Conservation (phyloP, 257 asterid species). For the Thymus mandschuricus region DNA sequence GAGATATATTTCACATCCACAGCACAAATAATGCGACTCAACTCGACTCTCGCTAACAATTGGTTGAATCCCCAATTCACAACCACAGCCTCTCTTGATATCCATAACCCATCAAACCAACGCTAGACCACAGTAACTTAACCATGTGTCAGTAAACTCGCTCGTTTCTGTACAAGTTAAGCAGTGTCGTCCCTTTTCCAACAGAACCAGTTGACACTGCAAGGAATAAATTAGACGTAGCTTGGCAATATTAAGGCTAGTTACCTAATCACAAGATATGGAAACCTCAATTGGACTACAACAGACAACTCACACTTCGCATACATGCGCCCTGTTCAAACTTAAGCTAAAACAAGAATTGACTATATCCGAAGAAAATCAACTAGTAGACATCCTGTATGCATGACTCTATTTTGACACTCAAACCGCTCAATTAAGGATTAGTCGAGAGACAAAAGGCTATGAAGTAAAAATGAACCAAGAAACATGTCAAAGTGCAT, state of each 20-base stretch:
- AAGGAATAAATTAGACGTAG: background rate
- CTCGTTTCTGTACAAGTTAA: no score
- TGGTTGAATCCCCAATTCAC: no score
- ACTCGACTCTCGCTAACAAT: no score
- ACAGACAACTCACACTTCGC: background rate
- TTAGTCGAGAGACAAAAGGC: conserved; percentile 3
- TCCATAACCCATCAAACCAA: background rate
- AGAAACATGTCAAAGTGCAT: background rate
- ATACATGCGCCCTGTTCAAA: background rate
- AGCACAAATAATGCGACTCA: no score
- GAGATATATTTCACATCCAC: no score
- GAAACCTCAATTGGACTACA: background rate
- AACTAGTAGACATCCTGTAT: background rate
- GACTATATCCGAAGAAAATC: background rate
- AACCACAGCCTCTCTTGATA: background rate
- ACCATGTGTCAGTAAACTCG: no score
- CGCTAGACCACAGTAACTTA: no score
- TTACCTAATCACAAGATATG: background rate
- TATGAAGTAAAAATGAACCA: background rate
- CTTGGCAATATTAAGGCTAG: background rate
- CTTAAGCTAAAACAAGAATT: background rate
- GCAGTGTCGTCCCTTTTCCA: no score
- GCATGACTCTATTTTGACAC: background rate
- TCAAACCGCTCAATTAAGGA: background rate
- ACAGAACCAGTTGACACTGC: background rate